A percentile compares a stretch with the other conserved stretches of the same genome.
These are phyloP conservation scores for Beauveria bassiana DNA, from an alignment of 2,329 filamentous ascomycete species.

Conservation along the genomic window DNA sequence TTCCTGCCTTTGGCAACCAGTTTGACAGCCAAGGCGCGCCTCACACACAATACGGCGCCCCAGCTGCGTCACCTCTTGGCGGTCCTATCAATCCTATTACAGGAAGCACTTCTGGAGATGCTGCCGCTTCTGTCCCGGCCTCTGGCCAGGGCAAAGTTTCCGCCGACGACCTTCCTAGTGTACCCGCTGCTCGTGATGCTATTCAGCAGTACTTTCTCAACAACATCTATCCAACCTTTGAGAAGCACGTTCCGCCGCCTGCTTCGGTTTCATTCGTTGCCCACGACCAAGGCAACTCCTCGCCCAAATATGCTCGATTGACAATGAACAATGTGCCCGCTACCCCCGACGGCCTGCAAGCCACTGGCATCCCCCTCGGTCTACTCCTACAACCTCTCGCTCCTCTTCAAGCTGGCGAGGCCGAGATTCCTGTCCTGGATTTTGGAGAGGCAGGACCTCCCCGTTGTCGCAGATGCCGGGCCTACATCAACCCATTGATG, in stretches of 20 bases:
- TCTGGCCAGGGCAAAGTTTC: conserved; percentile 54
- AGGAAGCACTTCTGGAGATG: conserved; percentile 19
- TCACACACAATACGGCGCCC: neutral
- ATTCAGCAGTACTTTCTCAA: conserved; percentile 77
- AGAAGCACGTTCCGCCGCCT: conserved; percentile 84
- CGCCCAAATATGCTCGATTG: conserved; percentile 85
- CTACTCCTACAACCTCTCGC: conserved; percentile 85
- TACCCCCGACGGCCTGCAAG: conserved; percentile 67
- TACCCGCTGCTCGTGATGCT: conserved; percentile 76
- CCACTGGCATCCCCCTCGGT: conserved; percentile 78
- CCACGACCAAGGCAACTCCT: conserved; percentile 94
- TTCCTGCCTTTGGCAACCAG: conserved; percentile 32
- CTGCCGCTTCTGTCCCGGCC: conserved; percentile 26
- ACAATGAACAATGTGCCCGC: conserved; percentile 91
- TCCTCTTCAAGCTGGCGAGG: conserved; percentile 72
- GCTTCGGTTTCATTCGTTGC: conserved; percentile 83
- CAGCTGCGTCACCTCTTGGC: neutral
- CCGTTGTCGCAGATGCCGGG: conserved; percentile 82
- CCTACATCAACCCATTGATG: conserved; percentile 99
- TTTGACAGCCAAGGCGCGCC: conserved; percentile 29
- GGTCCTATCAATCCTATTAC: conserved; percentile 18
- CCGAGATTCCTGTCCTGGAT: conserved; percentile 83
- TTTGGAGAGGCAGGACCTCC: conserved; percentile 89
- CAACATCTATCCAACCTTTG: conserved; percentile 91
- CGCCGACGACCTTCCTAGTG: conserved; percentile 85